phyloP scores from a whole-genome alignment of 129 eudicot species.

The Logfia minima region DNA sequence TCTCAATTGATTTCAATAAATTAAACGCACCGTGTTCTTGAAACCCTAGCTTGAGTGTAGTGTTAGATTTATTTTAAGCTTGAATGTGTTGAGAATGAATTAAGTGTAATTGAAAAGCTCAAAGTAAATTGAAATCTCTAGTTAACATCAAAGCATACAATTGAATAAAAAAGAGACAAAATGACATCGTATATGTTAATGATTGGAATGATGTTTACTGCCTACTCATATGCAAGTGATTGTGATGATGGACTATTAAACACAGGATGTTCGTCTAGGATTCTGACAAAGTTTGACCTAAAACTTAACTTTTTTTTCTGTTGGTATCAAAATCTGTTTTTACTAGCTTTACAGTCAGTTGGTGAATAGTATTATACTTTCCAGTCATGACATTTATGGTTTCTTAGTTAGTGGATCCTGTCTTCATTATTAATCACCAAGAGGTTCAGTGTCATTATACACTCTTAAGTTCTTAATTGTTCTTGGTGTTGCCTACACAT shows the following conservation, averaged over 20 bases:
- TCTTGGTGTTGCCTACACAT: conserved; percentile 15
- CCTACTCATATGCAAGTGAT: not conserved
- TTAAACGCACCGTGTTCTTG: not conserved
- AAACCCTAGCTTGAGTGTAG: conserved; percentile 20
- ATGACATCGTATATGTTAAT: not conserved
- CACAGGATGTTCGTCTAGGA: not conserved
- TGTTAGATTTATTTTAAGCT: not conserved
- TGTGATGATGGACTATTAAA: not conserved
- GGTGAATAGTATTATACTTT: not conserved
- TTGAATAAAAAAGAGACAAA: conserved; percentile 7
- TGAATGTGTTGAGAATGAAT: not conserved
- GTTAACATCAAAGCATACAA: not conserved
- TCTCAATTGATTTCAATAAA: not conserved
- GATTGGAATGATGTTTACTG: not conserved
- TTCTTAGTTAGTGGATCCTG: too few species aligned
- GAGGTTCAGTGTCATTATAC: too few species aligned
- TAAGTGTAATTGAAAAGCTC: not conserved
- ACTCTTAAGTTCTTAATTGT: too few species aligned
- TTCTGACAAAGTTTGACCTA: not conserved
- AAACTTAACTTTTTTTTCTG: too few species aligned
- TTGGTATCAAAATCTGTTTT: not conserved
- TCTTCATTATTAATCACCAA: too few species aligned
- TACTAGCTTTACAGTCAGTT: not conserved
- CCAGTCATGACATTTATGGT: not conserved
- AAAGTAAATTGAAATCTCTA: not conserved